Percentiles rank a stretch among this genome's conserved stretches.
These are phyloP conservation scores for Apiospora pterosperma DNA, from an alignment of 2,329 filamentous ascomycete species.

Conservation along the genomic window DNA sequence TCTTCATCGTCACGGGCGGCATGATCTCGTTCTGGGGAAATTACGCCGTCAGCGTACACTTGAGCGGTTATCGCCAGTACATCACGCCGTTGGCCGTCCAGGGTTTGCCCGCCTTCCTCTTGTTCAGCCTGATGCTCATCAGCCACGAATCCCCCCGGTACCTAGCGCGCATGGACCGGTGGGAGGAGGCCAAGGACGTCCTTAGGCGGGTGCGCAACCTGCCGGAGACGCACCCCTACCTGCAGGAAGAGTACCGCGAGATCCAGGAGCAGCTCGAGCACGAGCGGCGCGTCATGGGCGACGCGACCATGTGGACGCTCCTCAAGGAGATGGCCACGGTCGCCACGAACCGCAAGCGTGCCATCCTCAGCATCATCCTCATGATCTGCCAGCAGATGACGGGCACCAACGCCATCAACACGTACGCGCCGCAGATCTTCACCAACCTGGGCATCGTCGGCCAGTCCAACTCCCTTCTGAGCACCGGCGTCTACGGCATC, in stretches of 20 bases:
- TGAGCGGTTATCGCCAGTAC: slow-evolving; percentile 33
- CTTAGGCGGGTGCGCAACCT: slow-evolving; percentile 56
- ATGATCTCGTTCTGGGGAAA: slow-evolving; percentile 48
- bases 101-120: slow-evolving; percentile 56
- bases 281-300: slow-evolving; percentile 55
- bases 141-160: slow-evolving; percentile 64
- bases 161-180: slow-evolving; percentile 60
- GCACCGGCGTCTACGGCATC: slow-evolving; percentile 61
- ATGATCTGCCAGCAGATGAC: slow-evolving; percentile 74
- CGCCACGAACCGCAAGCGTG: slow-evolving; percentile 59
- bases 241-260: slow-evolving; percentile 58
- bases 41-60: slow-evolving; percentile 42
- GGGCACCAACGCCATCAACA: slow-evolving; percentile 41
- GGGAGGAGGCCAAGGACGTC: slow-evolving; percentile 56
- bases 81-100: slow-evolving; percentile 62
- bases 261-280: slow-evolving; percentile 60
- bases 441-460: slow-evolving; percentile 35
- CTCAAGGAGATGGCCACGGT: slow-evolving; percentile 63
- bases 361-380: slow-evolving; percentile 56
- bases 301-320: slow-evolving; percentile 52
- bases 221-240: slow-evolving; percentile 46
- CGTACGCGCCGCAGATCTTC: slow-evolving; percentile 30
- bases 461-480: slow-evolving; percentile 52
- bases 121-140: slow-evolving; percentile 57
- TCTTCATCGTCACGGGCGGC: slow-evolving; percentile 42